phyloP scores from a whole-genome alignment of 192 early-diverging fungal genomes.

The Lunasporangiospora selenospora region DNA sequence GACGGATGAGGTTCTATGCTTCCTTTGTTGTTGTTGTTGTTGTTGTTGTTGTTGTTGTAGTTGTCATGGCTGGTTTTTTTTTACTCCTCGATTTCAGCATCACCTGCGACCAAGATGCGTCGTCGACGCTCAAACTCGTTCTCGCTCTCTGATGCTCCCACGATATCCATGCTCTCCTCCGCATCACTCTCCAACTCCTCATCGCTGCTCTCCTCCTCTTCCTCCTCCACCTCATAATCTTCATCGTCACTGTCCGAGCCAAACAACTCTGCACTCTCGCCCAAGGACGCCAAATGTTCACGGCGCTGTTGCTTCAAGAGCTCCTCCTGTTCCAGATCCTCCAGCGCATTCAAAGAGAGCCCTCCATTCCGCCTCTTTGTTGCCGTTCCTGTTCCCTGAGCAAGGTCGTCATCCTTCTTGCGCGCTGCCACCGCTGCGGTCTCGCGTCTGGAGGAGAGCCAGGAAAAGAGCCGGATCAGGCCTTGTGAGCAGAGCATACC shows the following conservation, averaged over 20 bases:
- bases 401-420: slow-evolving; percentile 35
- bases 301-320: slow-evolving; percentile 15
- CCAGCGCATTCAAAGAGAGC: slow-evolving; percentile 15
- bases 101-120: slow-evolving; percentile 14
- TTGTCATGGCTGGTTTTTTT: no score
- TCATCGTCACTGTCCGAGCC: slow-evolving; percentile 38
- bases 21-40: no score
- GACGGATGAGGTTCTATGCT: no score
- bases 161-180: slow-evolving; percentile 10
- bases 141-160: slow-evolving; percentile 1
- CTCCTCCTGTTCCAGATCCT: slow-evolving; percentile 24
- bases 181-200: slow-evolving; percentile 13
- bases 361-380: slow-evolving; percentile 5
- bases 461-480: slow-evolving; percentile 39
- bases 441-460: slow-evolving; percentile 32
- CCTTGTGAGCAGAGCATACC: slow-evolving; percentile 44
- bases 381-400: neutral
- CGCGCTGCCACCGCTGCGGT: slow-evolving; percentile 17
- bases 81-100: slow-evolving; percentile 28
- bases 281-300: slow-evolving; percentile 28
- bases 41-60: no score
- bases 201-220: slow-evolving; percentile 2
- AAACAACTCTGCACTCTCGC: slow-evolving; percentile 16
- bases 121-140: slow-evolving; percentile 25
- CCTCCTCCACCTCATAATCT: slow-evolving; percentile 27